These are phyloP conservation scores for Barnettozyma hawaiiensis DNA, from an alignment of 1,139 yeast species.

Conservation along the genomic window DNA sequence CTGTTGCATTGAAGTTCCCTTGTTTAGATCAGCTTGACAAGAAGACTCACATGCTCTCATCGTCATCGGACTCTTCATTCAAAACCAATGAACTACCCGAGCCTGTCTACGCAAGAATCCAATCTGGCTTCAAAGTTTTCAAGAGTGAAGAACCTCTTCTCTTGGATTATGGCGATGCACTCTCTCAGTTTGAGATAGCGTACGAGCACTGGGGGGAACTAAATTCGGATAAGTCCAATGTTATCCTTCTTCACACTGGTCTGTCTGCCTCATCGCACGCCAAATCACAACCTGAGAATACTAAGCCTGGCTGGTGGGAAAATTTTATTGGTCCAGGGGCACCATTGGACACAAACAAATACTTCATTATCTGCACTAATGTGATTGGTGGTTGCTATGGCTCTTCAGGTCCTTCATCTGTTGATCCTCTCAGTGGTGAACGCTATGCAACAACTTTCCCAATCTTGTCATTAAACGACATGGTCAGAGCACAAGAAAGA, in stretches of 20 bases:
- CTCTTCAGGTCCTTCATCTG: slow-evolving; percentile 85
- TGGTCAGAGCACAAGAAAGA: slow-evolving; percentile 84
- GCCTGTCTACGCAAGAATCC: slow-evolving; percentile 71
- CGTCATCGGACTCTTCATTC: slow-evolving; percentile 28
- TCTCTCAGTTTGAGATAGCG: slow-evolving; percentile 74
- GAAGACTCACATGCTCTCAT: slow-evolving; percentile 43
- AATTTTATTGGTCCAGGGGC: slow-evolving; percentile 81
- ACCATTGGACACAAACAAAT: slow-evolving; percentile 74
- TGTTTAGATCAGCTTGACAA: slow-evolving; percentile 75
- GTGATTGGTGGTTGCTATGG: slow-evolving; percentile 95
- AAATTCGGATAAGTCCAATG: slow-evolving; percentile 58
- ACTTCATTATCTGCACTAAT: slow-evolving; percentile 80
- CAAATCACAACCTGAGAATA: slow-evolving; percentile 68
- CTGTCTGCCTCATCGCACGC: slow-evolving; percentile 93
- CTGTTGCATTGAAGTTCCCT: slow-evolving; percentile 48
- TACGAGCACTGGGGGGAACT: slow-evolving; percentile 89
- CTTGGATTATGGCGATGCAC: slow-evolving; percentile 75
- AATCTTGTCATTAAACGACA: slow-evolving; percentile 76
- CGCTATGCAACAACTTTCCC: slow-evolving; percentile 88
- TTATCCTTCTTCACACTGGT: slow-evolving; percentile 82
- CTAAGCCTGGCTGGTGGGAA: slow-evolving; percentile 94
- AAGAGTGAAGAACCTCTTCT: slow-evolving; percentile 53
- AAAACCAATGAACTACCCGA: slow-evolving; percentile 73
- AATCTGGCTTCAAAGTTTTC: slow-evolving; percentile 61
- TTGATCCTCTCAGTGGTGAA: slow-evolving; percentile 60